Percentiles rank a stretch among this genome's conserved stretches.
Evolutionary conservation across 306 rosid species (phyloP).

Genomic region (Gastrolobium bilobum): DNA sequence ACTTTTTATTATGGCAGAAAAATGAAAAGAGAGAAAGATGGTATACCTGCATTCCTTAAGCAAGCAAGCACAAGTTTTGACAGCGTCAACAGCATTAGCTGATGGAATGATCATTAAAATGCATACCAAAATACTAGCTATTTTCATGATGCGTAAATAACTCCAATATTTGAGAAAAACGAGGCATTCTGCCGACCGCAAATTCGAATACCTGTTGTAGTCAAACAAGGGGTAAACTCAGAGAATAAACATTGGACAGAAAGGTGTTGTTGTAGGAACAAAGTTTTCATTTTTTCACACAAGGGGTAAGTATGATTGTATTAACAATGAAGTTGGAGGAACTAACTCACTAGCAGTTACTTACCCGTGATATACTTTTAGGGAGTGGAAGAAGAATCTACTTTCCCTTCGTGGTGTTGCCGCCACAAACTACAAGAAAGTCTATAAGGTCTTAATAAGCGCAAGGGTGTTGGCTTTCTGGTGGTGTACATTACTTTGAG

Average conservation of each 20-base stretch:
- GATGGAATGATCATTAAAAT: slow-evolving; percentile 68
- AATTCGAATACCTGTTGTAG: slow-evolving; percentile 34
- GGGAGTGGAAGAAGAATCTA: background rate
- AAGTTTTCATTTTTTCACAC: background rate
- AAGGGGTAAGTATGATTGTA: background rate
- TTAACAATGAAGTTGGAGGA: slow-evolving; percentile 2
- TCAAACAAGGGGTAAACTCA: slow-evolving; percentile 25
- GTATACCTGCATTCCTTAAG: too few relatives aligned
- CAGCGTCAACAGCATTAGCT: slow-evolving; percentile 76
- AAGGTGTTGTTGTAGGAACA: background rate
- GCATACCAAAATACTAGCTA: slow-evolving; percentile 59
- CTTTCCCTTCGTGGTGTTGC: too few relatives aligned
- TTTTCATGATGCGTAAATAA: slow-evolving; percentile 52
- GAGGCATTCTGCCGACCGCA: slow-evolving; percentile 44
- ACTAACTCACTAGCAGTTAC: background rate
- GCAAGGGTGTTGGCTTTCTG: too few relatives aligned
- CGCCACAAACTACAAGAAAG: too few relatives aligned
- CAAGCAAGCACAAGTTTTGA: too few relatives aligned
- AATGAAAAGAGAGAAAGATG: slow-evolving; percentile 6
- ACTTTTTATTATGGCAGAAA: background rate
- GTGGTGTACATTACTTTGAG: too few relatives aligned
- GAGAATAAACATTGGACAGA: background rate
- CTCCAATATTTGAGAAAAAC: slow-evolving; percentile 56
- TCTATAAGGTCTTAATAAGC: too few relatives aligned
- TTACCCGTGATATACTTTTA: slow-evolving; percentile 58